Conservation (phyloP, 2,329 filamentous ascomycete genomes). For the Fusarium camptoceras region DNA sequence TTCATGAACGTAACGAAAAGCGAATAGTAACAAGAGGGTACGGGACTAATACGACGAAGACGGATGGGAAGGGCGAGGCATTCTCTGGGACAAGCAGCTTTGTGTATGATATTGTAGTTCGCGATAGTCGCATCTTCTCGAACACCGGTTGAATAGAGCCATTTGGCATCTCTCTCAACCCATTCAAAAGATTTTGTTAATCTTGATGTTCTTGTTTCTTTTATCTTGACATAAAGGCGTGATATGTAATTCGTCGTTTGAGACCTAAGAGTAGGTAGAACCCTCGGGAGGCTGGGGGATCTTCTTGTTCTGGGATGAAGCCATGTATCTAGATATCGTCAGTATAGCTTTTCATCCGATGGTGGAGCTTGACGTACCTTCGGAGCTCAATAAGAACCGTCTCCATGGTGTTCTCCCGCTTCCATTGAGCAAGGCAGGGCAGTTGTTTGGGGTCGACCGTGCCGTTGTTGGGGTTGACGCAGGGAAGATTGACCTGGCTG, state of each 20-base stretch:
- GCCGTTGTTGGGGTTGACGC: constrained; percentile 84
- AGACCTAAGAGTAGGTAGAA: constrained; percentile 59
- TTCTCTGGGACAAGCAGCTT: constrained; percentile 23
- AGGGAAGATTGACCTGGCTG: constrained; percentile 95
- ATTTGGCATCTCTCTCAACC: constrained; percentile 33
- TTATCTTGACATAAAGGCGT: constrained; percentile 26
- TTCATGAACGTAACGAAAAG: constrained; percentile 42
- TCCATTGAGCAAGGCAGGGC: constrained; percentile 89
- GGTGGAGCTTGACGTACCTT: constrained; percentile 63
- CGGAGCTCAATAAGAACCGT: constrained; percentile 88
- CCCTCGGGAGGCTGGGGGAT: constrained; percentile 93
- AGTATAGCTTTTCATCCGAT: background rate
- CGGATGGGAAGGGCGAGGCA: constrained; percentile 17
- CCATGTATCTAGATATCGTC: constrained; percentile 80
- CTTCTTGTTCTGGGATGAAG: constrained; percentile 91
- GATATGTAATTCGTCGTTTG: background rate
- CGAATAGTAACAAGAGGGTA: constrained; percentile 28
- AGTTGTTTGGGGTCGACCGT: constrained; percentile 86
- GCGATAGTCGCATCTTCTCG: constrained; percentile 38
- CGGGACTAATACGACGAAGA: constrained; percentile 39
- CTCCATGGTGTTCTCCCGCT: constrained; percentile 94
- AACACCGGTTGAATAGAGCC: constrained; percentile 31
- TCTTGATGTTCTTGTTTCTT: constrained; percentile 23
- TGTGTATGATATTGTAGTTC: constrained; percentile 47
- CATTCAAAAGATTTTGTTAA: constrained; percentile 9